A percentile compares a stretch with the other conserved stretches of the same genome.
Evolutionary conservation across 306 rosid genomes (phyloP).

Genomic region (Crotalaria pallida): DNA sequence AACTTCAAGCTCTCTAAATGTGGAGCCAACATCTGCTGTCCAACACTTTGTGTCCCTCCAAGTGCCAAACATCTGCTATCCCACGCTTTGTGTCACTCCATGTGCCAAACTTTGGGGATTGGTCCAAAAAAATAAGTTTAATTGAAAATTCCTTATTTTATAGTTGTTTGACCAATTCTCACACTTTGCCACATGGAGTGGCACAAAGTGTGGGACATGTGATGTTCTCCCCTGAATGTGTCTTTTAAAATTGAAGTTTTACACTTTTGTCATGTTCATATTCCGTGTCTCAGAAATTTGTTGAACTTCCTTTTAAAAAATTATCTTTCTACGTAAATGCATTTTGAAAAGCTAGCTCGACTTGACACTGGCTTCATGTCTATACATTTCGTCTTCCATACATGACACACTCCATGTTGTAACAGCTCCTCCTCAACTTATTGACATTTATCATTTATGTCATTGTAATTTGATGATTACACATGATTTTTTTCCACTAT

Average conservation of each 20-base stretch:
- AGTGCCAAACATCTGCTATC: too few species aligned
- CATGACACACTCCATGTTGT: neutral
- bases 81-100: too few species aligned
- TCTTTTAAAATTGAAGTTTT: neutral
- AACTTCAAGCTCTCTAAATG: neutral
- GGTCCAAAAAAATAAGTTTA: too few species aligned
- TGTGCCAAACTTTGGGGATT: too few species aligned
- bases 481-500: neutral
- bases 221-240: too few species aligned
- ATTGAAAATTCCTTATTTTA: too few species aligned
- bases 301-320: neutral
- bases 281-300: neutral
- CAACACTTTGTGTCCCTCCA: too few species aligned
- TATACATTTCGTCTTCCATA: neutral
- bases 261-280: neutral
- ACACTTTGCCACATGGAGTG: too few species aligned
- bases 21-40: too few species aligned
- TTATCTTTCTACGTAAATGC: neutral
- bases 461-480: neutral
- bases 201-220: too few species aligned
- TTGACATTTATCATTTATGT: conserved; percentile 1
- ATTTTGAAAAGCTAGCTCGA: neutral
- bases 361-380: neutral
- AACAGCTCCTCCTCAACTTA: neutral
- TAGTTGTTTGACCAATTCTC: too few species aligned